Base-by-base conservation (phyloP, 208 protist species). In the Angomonas ambiguus region DNA sequence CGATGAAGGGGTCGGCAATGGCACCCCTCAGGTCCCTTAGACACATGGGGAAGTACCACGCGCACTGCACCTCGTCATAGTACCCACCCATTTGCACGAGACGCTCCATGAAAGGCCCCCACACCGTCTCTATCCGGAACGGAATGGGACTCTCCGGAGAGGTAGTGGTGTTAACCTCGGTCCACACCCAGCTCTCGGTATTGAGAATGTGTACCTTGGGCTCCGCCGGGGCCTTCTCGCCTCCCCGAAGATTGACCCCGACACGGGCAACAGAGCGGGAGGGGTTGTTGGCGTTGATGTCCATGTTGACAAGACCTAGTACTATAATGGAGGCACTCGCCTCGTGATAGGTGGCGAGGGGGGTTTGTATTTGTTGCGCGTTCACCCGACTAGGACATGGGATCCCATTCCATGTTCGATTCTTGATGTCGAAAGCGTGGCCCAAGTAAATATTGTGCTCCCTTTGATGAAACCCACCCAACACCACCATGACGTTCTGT, bases 381-480 rank as follows among this genome's bases (percentile, higher is more conserved):
- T 91, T 76, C 13, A 92, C 72, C 0, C 70, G 62, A 22, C 56
- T 33, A 24, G 90, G 90, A n/a, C 79, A 82, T 51, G 77, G 77
- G 57, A 96, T 78, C 24, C 85, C 85, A 45, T 65, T 91, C 90
- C 90, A 96, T 24, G 88, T 66, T 20, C 77, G 77, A 58, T 91
- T 85, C 10, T 84, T 79, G 41, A 93, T 76, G 70, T 96, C 90
- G 62, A 91, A 93, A 3, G 82, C 51, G 74, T 93, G 87, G 1
- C 83, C 90, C 18, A 96, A 30, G 62, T 89, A 88, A 62, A 74
- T 85, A 68, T 93, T 93, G 67, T 91, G 79, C 72, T 89, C 75
- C 42, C 85, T 79, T 41, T 92, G 85, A 58, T 96, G 90, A 62
- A 93, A 83, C 30, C 90, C 90, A 51, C 90, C 90, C n/a, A 96